Evolutionary conservation across 306 rosid genomes (phyloP), one percentile per base, ranked within the genome.

Genomic region (Prunus campanulata): DNA sequence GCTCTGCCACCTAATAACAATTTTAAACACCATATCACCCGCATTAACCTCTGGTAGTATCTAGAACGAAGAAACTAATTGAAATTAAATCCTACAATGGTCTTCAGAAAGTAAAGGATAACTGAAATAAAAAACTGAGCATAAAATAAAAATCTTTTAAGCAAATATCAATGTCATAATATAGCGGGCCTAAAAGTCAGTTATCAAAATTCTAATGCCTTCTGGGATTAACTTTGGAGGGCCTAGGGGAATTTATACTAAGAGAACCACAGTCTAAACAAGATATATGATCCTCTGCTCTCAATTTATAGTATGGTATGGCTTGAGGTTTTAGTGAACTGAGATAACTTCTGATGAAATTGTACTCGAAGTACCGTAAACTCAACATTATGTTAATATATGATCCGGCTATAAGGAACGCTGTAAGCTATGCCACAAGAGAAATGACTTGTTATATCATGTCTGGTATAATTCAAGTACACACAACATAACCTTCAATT

Each of bases 1-100:
- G 98, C 88, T 93, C 96, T 35, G 95, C 98, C 69, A 93, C 94
- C 98, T 93, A 83, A 51, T 47, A 47, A 51, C 25, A 49, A 62
- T 61, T 80, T 74, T 74, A 70, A 80, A 47, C 56, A 87, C 71
- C 35, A 71, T 71, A 72, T 68, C 19, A 6, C 42, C 24, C 4
- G 42, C 55, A 74, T 61, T 62, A 72, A 48, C 27, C 55, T 64
- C 30, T 55, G 25, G 48, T 22, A 30, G 71, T 47, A 71, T 8
- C 19, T 35, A 39, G 9, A 64, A 62, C 9, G 19, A 69, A 52
- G 14, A 54, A 49, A 24, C 48, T 3, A 32, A 4, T 15, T 49
- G 19, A 75, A 12, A 20, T 30, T 64, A 22, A 56, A n/a, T 7
- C 76, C 10, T 20, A 39, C 18, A 42, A 32, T 19, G 63, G 30